phyloP scores from a whole-genome alignment of 1,139 yeast genomes.

The Candida sp. region DNA sequence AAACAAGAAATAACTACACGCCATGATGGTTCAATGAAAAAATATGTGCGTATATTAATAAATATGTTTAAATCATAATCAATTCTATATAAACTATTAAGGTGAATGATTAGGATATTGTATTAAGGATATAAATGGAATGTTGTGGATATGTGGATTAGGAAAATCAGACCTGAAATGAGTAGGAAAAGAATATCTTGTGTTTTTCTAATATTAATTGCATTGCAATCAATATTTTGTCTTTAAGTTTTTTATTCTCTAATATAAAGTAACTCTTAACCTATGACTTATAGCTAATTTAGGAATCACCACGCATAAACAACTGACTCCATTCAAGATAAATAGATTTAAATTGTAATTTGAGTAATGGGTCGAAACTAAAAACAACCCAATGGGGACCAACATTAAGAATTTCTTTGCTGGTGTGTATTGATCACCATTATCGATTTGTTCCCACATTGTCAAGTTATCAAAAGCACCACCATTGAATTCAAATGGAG shows the following conservation, averaged over 20 bases:
- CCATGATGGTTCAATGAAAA: no score
- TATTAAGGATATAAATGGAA: background rate
- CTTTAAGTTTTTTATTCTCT: no score
- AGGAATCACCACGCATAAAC: slow-evolving; percentile 82
- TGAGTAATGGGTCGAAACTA: slow-evolving; percentile 88
- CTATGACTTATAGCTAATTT: slow-evolving; percentile 82
- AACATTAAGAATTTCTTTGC: slow-evolving; percentile 88
- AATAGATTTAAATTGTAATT: slow-evolving; percentile 80
- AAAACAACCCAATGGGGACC: slow-evolving; percentile 85
- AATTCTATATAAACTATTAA: background rate
- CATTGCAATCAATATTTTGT: no score
- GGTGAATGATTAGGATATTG: background rate
- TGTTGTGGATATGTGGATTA: no score
- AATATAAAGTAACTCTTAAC: slow-evolving; percentile 61
- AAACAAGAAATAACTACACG: no score
- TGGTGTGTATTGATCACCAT: slow-evolving; percentile 97
- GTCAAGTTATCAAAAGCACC: slow-evolving; percentile 96
- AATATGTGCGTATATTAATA: background rate
- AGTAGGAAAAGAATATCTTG: no score
- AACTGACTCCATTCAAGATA: slow-evolving; percentile 74
- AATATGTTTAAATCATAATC: background rate
- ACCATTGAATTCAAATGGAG: slow-evolving; percentile 94
- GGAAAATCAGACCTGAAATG: no score
- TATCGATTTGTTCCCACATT: slow-evolving; percentile 99
- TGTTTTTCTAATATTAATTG: no score